Evolutionary conservation across 495 filamentous ascomycete species (phyloP), one percentile per base, ranked within the genome.

Genomic region (Penicillium goetzii): DNA sequence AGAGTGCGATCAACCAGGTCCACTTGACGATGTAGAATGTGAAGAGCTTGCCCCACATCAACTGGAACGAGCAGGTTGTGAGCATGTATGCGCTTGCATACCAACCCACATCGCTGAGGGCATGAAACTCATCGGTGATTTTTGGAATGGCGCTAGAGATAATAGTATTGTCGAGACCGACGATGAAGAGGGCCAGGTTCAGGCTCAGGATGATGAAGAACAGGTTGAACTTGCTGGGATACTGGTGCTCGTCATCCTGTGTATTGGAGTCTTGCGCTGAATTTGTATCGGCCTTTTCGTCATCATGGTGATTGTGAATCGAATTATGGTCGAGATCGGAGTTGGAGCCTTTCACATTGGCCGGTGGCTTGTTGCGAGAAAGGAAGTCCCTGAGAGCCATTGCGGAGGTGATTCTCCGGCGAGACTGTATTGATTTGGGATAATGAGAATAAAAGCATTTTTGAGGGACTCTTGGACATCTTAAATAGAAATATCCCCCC

Each of bases 11-110:
- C 2, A 92, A 75, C 72, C 83, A 93, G 15, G 84, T 75, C 67
- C 66, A 81, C 70, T 88, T 88, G 61, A 86, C 77, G 52, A 76
- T 74, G 71, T 85, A 88, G 73, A 89, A 85, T 9, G 78, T 82
- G 72, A 89, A 66, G 2, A 68, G 33, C 58, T 68, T 65, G 59
- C 70, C 70, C 32, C 53, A 64, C 19, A 89, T 65, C 4, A 89
- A 78, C 62, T 89, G 85, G 10, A 89, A 83, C 8, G 85, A 68
- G 63, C 71, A 76, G 0, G 82, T 86, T 14, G 87, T 89, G 63
- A 87, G 71, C 59, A 85, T 79, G 62, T 86, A 86, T 15, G 80
- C 80, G 11, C 51, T 53, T 21, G 45, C 28, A 11, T 55, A 55
- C 52, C 52, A 55, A 4, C 52, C 32, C 11, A 33, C 25, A 15